These are phyloP conservation scores for Umbelopsis ramanniana DNA, from an alignment of 192 early-diverging fungal species.

Conservation along the genomic window DNA sequence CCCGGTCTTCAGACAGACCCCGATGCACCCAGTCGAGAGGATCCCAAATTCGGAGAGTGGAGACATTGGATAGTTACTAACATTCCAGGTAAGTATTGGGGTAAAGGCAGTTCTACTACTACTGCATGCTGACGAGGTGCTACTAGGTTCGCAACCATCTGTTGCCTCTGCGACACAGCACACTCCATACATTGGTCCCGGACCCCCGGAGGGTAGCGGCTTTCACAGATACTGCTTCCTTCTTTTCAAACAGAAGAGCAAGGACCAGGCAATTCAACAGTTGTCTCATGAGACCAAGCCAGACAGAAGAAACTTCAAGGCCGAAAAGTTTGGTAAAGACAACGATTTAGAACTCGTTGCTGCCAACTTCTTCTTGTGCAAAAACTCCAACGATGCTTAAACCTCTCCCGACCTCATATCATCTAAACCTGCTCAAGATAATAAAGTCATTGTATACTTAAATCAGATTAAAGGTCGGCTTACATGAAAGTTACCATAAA, in stretches of 20 bases:
- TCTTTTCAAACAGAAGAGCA: constrained; percentile 53
- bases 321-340: constrained; percentile 43
- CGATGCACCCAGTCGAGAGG: constrained; percentile 53
- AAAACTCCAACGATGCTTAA: constrained; percentile 4
- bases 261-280: constrained; percentile 27
- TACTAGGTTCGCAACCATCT: constrained; percentile 19
- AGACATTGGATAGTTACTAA: constrained; percentile 64
- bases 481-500: too few relatives aligned
- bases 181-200: constrained; percentile 54
- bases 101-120: neutral
- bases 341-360: constrained; percentile 49
- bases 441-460: neutral
- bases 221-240: constrained; percentile 65
- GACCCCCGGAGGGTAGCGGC: constrained; percentile 54
- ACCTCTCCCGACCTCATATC: neutral
- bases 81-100: constrained; percentile 42
- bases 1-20: constrained; percentile 50
- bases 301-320: constrained; percentile 37
- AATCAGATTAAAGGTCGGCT: neutral
- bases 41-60: constrained; percentile 51
- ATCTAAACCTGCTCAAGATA: neutral
- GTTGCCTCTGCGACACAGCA: constrained; percentile 22
- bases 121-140: neutral
- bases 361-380: constrained; percentile 52
- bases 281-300: constrained; percentile 23